Conservation (phyloP, 139 green algal species). For the Volvox reticuliferus region DNA sequence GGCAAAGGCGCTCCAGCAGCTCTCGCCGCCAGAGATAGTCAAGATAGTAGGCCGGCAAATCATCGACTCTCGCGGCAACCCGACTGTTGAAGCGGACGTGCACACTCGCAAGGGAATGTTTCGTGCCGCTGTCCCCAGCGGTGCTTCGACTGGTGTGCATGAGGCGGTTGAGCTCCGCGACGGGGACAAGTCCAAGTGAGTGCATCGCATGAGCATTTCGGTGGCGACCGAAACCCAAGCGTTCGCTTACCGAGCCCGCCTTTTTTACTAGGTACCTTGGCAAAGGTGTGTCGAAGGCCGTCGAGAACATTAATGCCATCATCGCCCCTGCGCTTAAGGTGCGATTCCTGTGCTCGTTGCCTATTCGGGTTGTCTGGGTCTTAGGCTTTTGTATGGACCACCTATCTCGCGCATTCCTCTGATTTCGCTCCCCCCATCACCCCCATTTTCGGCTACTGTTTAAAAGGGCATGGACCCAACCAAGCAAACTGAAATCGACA, state of each 20-base stretch:
- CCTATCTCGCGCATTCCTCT: not conserved
- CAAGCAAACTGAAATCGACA: slow-evolving; percentile 93
- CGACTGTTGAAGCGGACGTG: slow-evolving; percentile 95
- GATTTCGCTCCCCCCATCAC: not conserved
- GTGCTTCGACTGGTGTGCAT: slow-evolving; percentile 96
- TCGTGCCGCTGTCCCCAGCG: slow-evolving; percentile 91
- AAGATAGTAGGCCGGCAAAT: slow-evolving; percentile 94
- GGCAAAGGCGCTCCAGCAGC: slow-evolving; percentile 75
- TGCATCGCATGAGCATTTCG: not conserved
- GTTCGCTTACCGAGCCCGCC: not conserved
- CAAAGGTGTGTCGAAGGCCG: slow-evolving; percentile 96
- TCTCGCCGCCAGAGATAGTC: slow-evolving; percentile 83
- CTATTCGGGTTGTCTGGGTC: not conserved
- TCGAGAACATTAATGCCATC: slow-evolving; percentile 96
- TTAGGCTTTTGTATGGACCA: not conserved
- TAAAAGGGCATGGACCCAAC: slow-evolving; percentile 89
- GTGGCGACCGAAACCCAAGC: too few relatives aligned
- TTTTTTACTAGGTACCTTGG: slow-evolving; percentile 82
- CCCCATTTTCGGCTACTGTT: not conserved
- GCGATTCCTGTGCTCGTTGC: not conserved
- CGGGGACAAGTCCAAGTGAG: slow-evolving; percentile 81
- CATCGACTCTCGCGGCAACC: slow-evolving; percentile 98
- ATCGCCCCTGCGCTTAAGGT: slow-evolving; percentile 92
- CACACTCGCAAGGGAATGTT: slow-evolving; percentile 94
- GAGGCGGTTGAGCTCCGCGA: slow-evolving; percentile 99